Conservation (phyloP, 1,284 basidiomycete genomes). For the Crucibulum cyathiforme region DNA sequence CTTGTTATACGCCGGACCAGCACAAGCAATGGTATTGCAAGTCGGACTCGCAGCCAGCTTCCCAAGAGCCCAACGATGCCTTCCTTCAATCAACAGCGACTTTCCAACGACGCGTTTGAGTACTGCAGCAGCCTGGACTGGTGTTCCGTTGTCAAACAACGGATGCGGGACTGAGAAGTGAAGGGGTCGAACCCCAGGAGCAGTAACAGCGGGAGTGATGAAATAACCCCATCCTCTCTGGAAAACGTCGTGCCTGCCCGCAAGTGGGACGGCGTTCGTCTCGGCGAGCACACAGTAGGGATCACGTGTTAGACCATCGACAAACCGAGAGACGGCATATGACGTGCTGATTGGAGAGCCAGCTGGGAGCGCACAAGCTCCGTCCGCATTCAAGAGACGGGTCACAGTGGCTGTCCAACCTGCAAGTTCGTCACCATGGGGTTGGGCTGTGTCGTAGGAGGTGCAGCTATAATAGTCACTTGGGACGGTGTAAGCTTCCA, state of each 20-base stretch:
- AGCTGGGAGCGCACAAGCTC: not conserved
- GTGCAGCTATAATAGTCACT: not conserved
- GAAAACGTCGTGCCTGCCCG: conserved; percentile 2
- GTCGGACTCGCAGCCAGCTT: not conserved
- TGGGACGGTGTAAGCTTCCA: not conserved
- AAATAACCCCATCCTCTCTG: not conserved
- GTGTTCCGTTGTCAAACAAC: not conserved
- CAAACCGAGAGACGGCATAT: not conserved
- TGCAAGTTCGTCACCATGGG: not conserved
- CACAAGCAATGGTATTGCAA: not conserved
- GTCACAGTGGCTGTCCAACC: not conserved
- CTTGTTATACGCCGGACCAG: not conserved
- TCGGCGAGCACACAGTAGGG: conserved; percentile 1
- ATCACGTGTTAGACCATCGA: not conserved
- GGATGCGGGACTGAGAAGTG: conserved; percentile 3
- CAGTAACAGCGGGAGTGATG: not conserved
- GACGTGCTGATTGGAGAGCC: not conserved
- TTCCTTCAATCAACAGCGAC: not conserved
- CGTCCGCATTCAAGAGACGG: not conserved
- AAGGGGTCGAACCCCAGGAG: not conserved
- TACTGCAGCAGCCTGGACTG: not conserved
- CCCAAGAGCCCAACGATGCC: not conserved
- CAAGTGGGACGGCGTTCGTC: not conserved
- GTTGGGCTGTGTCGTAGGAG: not conserved
- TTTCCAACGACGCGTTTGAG: conserved; percentile 1